Base-by-base conservation (phyloP, 2,329 filamentous ascomycete genomes). In the Sporothrix dimorphospora region DNA sequence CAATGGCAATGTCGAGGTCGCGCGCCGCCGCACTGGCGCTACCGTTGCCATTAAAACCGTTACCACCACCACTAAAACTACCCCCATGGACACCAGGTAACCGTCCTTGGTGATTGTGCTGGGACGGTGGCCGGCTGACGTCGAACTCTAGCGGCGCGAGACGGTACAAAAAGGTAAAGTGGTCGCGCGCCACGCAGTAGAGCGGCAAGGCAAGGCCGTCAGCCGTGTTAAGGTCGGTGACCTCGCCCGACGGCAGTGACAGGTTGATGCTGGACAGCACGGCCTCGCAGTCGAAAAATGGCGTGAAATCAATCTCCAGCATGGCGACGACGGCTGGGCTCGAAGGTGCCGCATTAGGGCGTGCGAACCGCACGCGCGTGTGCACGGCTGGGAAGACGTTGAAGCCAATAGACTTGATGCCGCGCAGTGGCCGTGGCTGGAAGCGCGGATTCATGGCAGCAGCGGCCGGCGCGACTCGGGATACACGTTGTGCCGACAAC, bases 111-210 rank as follows among this genome's bases (percentile, higher is more conserved):
- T 67, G 61, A 19, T 70, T 34, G 40, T 67, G 68, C 12, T 61
- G 68, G 7, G 65, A 45, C 24, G 47, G 69, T 82, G 88, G 77
- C 79, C 80, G 61, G 38, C 72, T 57, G 47, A 79, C 78, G 71
- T 87, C 85, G n/a, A 81, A 81, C 66, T 84, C 82, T 49, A 82
- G 81, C 1, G 89, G 88, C 12, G 82, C 81, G 72, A 93, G 86
- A 70, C 87, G 88, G 81, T 94, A 95, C 70, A 94, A 83, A 76
- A 94, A 89, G 1, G 91, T 92, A 74, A 93, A 82, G 79, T 94
- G 91, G 78, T 95, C 92, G 76, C 92, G 90, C 19, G 91, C 88
- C 16, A 89, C 89, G 78, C 90, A 91, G 55, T 84, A 83, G 34
- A 91, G 82, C 4, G 89, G 88, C 24, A 91, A 81, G n/a, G 77